Evolutionary conservation across 2,329 filamentous ascomycete genomes (phyloP).

Genomic region (Mycocentrospora acerina): DNA sequence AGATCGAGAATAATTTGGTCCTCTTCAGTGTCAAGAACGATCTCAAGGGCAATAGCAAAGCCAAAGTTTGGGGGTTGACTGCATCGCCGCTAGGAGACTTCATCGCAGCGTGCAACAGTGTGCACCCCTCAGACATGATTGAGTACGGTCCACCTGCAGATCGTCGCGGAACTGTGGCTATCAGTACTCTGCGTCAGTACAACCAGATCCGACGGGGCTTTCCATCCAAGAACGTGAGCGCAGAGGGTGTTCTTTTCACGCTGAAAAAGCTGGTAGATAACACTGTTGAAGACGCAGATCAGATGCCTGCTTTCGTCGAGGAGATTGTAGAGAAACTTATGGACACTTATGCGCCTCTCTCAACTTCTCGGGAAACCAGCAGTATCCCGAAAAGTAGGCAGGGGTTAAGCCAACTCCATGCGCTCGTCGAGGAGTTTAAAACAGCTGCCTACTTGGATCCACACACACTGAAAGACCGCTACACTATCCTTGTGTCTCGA

Average conservation of each 20-base stretch:
- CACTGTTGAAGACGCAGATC: conserved; percentile 25
- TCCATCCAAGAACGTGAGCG: conserved; percentile 19
- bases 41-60: conserved; percentile 51
- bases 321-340: conserved; percentile 25
- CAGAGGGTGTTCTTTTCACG: conserved; percentile 38
- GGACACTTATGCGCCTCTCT: conserved; percentile 13
- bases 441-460: conserved; percentile 22
- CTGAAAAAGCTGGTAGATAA: conserved; percentile 38
- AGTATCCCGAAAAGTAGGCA: neutral
- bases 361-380: no score
- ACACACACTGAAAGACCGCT: conserved; percentile 33
- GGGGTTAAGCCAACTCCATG: conserved; percentile 3
- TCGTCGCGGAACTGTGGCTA: conserved; percentile 44
- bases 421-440: conserved; percentile 23
- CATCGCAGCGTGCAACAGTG: conserved; percentile 51
- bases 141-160: conserved; percentile 56
- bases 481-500: conserved; percentile 29
- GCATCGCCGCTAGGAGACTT: conserved; percentile 50
- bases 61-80: conserved; percentile 57
- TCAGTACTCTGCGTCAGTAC: conserved; percentile 25
- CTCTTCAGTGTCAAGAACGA: conserved; percentile 54
- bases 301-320: conserved; percentile 22
- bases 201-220: conserved; percentile 19
- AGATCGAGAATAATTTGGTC: conserved; percentile 40
- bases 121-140: conserved; percentile 60